Evolutionary conservation across 2,329 filamentous ascomycete genomes (phyloP).

Genomic region (Claviceps pusilla): DNA sequence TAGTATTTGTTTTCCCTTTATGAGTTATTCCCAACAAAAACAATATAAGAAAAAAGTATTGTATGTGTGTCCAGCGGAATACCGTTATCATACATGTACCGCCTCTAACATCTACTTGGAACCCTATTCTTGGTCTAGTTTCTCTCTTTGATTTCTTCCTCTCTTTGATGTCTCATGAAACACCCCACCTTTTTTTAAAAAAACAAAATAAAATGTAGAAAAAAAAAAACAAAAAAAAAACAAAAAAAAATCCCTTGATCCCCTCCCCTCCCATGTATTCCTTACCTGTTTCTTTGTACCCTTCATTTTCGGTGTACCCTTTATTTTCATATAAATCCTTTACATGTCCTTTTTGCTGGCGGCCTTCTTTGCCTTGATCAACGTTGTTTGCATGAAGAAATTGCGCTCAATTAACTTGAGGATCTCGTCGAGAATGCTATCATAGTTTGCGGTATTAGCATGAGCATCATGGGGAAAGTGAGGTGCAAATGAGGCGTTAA

Average conservation of each 20-base stretch:
- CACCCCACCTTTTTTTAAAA: too few relatives aligned
- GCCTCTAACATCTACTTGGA: conserved; percentile 16
- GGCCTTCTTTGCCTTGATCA: conserved; percentile 20
- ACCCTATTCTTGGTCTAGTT: conserved; percentile 4
- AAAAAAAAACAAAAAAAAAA: too few relatives aligned
- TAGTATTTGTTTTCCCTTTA: too few relatives aligned
- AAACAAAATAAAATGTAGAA: too few relatives aligned
- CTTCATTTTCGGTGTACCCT: conserved; percentile 1
- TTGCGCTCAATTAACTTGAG: conserved; percentile 65
- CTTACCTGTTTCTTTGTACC: too few relatives aligned
- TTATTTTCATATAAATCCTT: conserved; percentile 12
- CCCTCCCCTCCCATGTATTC: too few relatives aligned
- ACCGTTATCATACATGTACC: conserved; percentile 14
- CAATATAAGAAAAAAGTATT: too few relatives aligned
- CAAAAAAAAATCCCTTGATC: too few relatives aligned
- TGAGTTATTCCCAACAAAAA: too few relatives aligned
- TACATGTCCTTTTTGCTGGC: conserved; percentile 40
- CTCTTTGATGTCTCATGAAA: neutral
- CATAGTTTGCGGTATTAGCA: conserved; percentile 12
- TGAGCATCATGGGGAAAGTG: neutral
- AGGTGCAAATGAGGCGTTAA: neutral
- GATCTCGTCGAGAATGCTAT: conserved; percentile 63
- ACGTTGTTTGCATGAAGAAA: conserved; percentile 43
- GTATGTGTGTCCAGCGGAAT: neutral
- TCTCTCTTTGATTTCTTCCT: neutral